These are phyloP conservation scores for Zangia roseola DNA, from an alignment of 768 basidiomycete genomes.

Conservation along the genomic window DNA sequence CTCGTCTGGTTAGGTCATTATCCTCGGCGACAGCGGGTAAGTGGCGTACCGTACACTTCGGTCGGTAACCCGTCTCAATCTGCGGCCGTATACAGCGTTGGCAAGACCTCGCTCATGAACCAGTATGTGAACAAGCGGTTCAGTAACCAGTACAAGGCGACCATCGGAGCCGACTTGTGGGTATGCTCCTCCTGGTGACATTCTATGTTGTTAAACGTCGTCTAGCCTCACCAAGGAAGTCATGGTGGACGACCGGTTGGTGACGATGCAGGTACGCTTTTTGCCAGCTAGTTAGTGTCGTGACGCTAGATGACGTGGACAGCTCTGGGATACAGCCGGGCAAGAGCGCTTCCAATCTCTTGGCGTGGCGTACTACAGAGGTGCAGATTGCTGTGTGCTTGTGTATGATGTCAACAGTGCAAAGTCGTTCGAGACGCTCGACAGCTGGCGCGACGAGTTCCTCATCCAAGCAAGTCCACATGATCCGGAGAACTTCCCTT, in stretches of 20 bases:
- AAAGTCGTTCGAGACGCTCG: conserved; percentile 97
- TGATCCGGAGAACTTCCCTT: conserved; percentile 99
- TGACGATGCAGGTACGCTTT: conserved; percentile 91
- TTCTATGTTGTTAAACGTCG: conserved; percentile 6
- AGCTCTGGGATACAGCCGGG: conserved; percentile 99
- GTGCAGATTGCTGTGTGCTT: conserved; percentile 98
- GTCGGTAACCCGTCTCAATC: conserved; percentile 9
- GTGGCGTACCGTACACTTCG: conserved; percentile 24
- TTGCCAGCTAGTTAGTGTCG: neutral
- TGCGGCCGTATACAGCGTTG: conserved; percentile 59
- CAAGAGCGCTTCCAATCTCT: conserved; percentile 99
- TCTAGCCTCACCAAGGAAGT: conserved; percentile 93
- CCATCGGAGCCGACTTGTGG: conserved; percentile 95
- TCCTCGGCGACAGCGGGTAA: conserved; percentile 95
- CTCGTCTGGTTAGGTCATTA: conserved; percentile 74
- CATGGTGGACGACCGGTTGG: conserved; percentile 95
- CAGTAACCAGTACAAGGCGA: conserved; percentile 99
- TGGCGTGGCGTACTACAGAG: conserved; percentile 98
- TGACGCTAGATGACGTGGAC: conserved; percentile 4
- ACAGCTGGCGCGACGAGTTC: conserved; percentile 99
- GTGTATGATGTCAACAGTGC: conserved; percentile 99
- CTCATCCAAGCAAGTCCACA: conserved; percentile 98
- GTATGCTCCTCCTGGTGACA: conserved; percentile 32
- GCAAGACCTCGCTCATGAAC: conserved; percentile 99
- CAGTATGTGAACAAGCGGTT: conserved; percentile 99